Percentiles rank a stretch among this genome's conserved stretches.
Evolutionary conservation across 2,329 filamentous ascomycete genomes (phyloP).

Genomic region (Ophiocordyceps unilateralis): DNA sequence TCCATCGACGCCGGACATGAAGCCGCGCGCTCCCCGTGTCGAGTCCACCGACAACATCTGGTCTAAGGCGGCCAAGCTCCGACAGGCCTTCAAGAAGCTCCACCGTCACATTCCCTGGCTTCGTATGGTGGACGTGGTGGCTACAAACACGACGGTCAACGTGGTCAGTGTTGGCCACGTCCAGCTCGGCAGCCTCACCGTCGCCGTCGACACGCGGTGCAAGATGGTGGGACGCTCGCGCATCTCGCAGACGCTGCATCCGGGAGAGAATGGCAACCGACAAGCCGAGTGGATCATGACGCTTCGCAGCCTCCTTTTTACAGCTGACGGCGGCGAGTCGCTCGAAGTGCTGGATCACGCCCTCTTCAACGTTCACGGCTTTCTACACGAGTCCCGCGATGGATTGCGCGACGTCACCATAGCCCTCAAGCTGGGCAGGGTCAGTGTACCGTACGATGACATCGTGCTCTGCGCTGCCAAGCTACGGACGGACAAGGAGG

Average conservation of each 20-base stretch:
- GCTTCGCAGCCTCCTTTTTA: slow-evolving; percentile 74
- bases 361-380: slow-evolving; percentile 78
- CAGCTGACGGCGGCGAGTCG: slow-evolving; percentile 66
- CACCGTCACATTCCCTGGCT: slow-evolving; percentile 82
- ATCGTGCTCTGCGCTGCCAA: slow-evolving; percentile 44
- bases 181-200: slow-evolving; percentile 67
- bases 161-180: slow-evolving; percentile 69
- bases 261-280: slow-evolving; percentile 32
- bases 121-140: slow-evolving; percentile 74
- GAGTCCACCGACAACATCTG: slow-evolving; percentile 53
- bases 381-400: slow-evolving; percentile 69
- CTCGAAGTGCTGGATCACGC: slow-evolving; percentile 79
- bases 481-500: slow-evolving; percentile 15
- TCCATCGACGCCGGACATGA: neutral
- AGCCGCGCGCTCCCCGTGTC: neutral
- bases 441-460: slow-evolving; percentile 86
- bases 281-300: slow-evolving; percentile 93
- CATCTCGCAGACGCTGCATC: slow-evolving; percentile 57
- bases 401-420: slow-evolving; percentile 82
- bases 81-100: slow-evolving; percentile 72
- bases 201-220: slow-evolving; percentile 77
- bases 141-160: slow-evolving; percentile 60
- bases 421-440: slow-evolving; percentile 73
- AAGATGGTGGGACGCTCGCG: slow-evolving; percentile 85
- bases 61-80: slow-evolving; percentile 59